Evolutionary conservation across 768 basidiomycete species (phyloP).

Genomic region (Scleroderma citrinum): DNA sequence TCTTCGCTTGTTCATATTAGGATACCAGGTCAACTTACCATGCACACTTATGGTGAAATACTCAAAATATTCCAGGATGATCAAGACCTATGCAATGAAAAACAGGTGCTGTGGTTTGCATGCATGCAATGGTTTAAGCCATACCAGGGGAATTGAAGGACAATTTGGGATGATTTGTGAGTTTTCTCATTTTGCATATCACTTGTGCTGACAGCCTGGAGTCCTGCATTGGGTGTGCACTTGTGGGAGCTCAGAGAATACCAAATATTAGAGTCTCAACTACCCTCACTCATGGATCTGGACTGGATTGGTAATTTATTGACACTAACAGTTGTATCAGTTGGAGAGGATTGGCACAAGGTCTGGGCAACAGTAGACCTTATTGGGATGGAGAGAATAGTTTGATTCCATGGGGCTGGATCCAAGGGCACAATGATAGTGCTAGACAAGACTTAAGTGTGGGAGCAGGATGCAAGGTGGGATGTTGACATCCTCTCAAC

Average conservation of each 20-base stretch:
- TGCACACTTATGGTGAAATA: slow-evolving; percentile 1
- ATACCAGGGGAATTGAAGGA: neutral
- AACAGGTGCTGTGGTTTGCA: neutral
- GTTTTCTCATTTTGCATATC: neutral
- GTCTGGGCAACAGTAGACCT: slow-evolving; percentile 5
- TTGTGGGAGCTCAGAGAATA: slow-evolving; percentile 6
- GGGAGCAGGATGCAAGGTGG: too few species aligned
- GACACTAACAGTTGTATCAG: neutral
- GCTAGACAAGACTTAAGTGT: too few species aligned
- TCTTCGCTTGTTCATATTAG: neutral
- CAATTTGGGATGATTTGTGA: neutral
- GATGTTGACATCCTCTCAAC: too few species aligned
- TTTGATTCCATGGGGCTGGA: too few species aligned
- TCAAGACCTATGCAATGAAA: neutral
- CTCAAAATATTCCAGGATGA: neutral
- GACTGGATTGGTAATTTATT: neutral
- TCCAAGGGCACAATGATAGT: too few species aligned
- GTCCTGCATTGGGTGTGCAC: neutral
- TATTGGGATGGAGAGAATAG: too few species aligned
- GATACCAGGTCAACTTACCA: neutral
- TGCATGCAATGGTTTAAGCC: slow-evolving; percentile 3
- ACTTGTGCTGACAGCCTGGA: neutral
- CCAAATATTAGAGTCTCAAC: neutral
- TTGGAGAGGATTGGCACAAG: neutral
- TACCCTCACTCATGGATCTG: neutral